Base-by-base conservation (phyloP, 306 rosid species). In the Castanopsis chinensis region DNA sequence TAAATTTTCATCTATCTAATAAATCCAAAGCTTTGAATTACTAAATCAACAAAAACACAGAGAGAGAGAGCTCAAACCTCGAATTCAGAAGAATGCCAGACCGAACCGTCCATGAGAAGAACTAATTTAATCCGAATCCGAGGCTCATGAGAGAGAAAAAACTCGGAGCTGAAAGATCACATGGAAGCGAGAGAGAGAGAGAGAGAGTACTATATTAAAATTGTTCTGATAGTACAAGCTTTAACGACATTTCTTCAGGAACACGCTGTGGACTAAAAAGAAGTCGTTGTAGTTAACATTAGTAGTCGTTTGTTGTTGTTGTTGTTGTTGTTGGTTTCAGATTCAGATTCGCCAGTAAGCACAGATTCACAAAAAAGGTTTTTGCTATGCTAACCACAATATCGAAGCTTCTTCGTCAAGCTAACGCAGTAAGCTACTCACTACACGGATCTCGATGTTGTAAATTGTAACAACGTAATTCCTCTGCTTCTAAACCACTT, bases 161-260 rank as follows among this genome's bases (percentile, higher is more conserved):
- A 67, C 18, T 19, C 32, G 7, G 43, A 64, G 27, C 27, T 35
- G 21, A 67, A 65, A 3, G 49, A 19, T 37, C 27, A 1, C 14
- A 68, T 21, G 43, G 76, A 45, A 52, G 14, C 2, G 33, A 5
- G 45, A 57, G 55, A 60, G 77, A 25, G 30, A 69, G 19, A 78
- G 72, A 32, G 72, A 54, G 12, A 49, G 53, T 49, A 3, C 45
- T 41, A 41, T 37, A 41, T 41, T 41, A 49, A 3, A 10, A 49
- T 49, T 60, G 69, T 5, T 37, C 21, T 9, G 14, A 30, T 21
- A 1, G 19, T 3, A 5, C 28, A 80, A 65, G 73, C 92, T 90
- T 87, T 84, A 92, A 88, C 94, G 92, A 89, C 89, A 79, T 85
- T 76, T 68, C 94, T 88, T 90, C 79, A 77, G 41, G 73, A 84